Percentiles rank a stretch among this genome's conserved stretches.
Conservation (phyloP, 192 early-diverging fungal species). For the Rhizoclosmatium globosum region DNA sequence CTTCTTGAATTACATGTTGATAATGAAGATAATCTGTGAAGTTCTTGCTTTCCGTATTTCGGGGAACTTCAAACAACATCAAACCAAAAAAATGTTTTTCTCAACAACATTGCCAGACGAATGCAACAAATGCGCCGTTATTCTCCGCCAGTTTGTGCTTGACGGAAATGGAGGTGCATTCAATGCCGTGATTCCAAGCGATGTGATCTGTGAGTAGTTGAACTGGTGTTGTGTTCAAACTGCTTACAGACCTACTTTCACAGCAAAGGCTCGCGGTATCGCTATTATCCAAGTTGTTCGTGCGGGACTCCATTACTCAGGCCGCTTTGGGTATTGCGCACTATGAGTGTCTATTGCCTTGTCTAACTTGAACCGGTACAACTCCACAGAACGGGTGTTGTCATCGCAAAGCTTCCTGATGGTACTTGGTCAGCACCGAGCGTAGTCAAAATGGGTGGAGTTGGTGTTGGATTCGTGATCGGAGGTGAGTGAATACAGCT, state of each 20-base stretch:
- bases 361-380: no score
- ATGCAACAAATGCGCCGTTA: conserved; percentile 8
- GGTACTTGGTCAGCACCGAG: conserved; percentile 86
- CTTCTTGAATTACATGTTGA: no score
- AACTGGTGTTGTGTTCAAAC: background rate
- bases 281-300: conserved; percentile 92
- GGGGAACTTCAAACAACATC: no score
- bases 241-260: background rate
- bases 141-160: conserved; percentile 1
- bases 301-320: conserved; percentile 88
- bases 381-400: conserved; percentile 70
- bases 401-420: conserved; percentile 80
- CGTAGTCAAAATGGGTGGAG: conserved; percentile 79
- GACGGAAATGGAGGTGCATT: background rate
- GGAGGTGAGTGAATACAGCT: conserved; percentile 54
- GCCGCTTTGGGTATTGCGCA: conserved; percentile 61
- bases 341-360: no score
- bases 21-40: no score
- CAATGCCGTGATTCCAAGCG: background rate
- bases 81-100: background rate
- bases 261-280: conserved; percentile 71
- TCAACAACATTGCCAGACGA: background rate
- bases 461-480: conserved; percentile 87
- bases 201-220: background rate
- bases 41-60: no score